Evolutionary conservation across 1,139 yeast species (phyloP), one percentile per base, ranked within the genome.

Genomic region (Suhomyces anneliseae): DNA sequence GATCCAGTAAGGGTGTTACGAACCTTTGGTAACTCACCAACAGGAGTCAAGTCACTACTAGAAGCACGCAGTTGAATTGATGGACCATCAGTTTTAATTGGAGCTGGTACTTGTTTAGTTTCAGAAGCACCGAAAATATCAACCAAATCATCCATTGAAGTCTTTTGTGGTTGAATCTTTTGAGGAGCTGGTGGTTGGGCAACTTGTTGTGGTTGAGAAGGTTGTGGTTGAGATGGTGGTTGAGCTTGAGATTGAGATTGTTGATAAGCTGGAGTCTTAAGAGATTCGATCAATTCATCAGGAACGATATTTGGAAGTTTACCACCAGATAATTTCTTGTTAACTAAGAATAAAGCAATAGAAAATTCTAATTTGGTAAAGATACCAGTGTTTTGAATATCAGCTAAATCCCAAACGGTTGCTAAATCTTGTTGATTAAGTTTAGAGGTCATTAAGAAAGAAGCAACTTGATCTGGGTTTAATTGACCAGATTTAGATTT

Each of bases 331-430:
- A 90, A 74, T 58, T 82, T 86, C 66, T 85, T 89, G 66, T 90
- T 95, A 10, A 93, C 95, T 57, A 93, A 78, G 62, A 86, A 93
- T 87, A 93, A 87, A 11, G 99, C 98, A 61, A 93, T 87, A 2
- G 95, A 83, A 66, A 95, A 93, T 65, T 93, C 99, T 52, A 81
- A 73, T 60, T 80, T 84, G 37, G 89, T 78, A 60, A 95, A 89
- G 43, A 79, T 79, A 34, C 97, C 98, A 39, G 90, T 82, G 65
- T 90, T 90, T 57, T 89, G 88, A 51, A 90, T 79, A 65, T 95
- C 98, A 7, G 98, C 83, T 59, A 93, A 76, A 65, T 93, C 98
- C 99, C 99, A 95, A 39, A 95, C 83, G 31, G 82, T 74, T 1
- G 99, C 99, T 55, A 95, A 76, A 35, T 82, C 85, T 48, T 89